Base-by-base conservation (phyloP, 805 yeast genomes). In the Schwanniomyces pseudopolymorphus region DNA sequence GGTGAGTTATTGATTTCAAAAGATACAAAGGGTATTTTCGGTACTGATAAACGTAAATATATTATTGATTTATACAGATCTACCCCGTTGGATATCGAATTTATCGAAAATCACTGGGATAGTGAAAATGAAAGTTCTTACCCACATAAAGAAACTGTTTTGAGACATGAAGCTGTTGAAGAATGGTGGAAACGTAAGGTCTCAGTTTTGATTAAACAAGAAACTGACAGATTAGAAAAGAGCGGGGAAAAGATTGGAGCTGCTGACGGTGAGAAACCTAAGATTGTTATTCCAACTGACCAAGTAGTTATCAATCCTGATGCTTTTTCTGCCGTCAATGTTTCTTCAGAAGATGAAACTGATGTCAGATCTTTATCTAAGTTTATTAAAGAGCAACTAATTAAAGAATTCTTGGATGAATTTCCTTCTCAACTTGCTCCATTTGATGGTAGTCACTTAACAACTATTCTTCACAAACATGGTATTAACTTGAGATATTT, bases 401-500 rank as follows among this genome's bases (percentile, higher is more conserved):
- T 90, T 44, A 86, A 88, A 5, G 80, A 75, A 44, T 81, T 83
- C 50, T 69, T 89, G 54, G 63, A 64, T 11, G 87, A 81, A 20
- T 64, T 87, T 22, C 70, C 77, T 14, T 69, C 72, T 7, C 79
- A 80, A 35, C 69, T 77, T 42, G 79, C 84, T 33, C 97, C 98
- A 38, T 72, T 87, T 46, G 96, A 90, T 61, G 97, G 98, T 53
- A 60, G 67, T 3, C 94, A 90, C 58, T 77, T 94, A 56, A 70
- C 87, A 16, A 70, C 75, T 36, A 62, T 76, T 44, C 66, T 92
- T 67, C 99, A 94, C 66, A 79, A 79, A 51, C 72, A 75, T 45
- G 99, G 99, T 74, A 83, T 92, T 63, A 91, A 89, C 64, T 62
- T 91, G 67, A 85, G 98, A 71, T 92, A 92, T 61, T 75, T 92